Evolutionary conservation across 2,329 filamentous ascomycete genomes (phyloP).

Genomic region (Alternaria solani): DNA sequence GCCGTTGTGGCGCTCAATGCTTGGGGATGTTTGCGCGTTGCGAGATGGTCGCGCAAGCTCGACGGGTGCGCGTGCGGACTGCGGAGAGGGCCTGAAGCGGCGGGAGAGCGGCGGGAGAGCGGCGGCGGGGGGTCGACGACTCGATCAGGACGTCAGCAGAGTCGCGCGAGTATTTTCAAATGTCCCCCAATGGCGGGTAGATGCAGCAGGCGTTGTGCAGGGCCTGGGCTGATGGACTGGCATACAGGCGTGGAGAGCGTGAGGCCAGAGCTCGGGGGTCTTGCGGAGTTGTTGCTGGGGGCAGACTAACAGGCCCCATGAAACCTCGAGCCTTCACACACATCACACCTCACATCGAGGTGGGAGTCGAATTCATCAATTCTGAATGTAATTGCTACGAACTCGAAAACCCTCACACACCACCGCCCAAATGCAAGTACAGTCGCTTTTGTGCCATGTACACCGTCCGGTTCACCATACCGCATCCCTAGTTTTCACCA

Average conservation of each 20-base stretch:
- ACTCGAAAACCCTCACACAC: not conserved
- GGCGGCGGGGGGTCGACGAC: conserved; percentile 11
- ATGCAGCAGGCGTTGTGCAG: conserved; percentile 25
- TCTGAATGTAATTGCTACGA: conserved; percentile 5
- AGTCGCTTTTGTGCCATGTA: conserved; percentile 10
- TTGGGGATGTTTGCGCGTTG: conserved; percentile 16
- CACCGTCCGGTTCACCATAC: not conserved
- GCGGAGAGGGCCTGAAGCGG: conserved; percentile 15
- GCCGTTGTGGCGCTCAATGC: conserved; percentile 21
- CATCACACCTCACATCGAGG: not conserved
- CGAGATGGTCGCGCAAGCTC: conserved; percentile 8
- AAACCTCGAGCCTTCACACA: not conserved
- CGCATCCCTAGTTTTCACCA: conserved; percentile 24
- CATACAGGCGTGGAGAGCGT: conserved; percentile 22
- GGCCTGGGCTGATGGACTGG: conserved; percentile 33
- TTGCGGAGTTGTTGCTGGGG: conserved; percentile 27
- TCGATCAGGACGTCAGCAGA: not conserved
- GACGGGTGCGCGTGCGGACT: conserved; percentile 14
- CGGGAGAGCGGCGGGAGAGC: conserved; percentile 7
- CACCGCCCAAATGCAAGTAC: conserved; percentile 9
- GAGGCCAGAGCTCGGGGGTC: conserved; percentile 38
- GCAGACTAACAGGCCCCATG: conserved; percentile 2
- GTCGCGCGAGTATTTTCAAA: conserved; percentile 25
- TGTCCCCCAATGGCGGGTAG: conserved; percentile 19
- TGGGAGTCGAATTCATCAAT: too few relatives aligned